phyloP scores from a whole-genome alignment of 225 moss, liverwort and hornwort species.

The Sphagnum contortum region DNA sequence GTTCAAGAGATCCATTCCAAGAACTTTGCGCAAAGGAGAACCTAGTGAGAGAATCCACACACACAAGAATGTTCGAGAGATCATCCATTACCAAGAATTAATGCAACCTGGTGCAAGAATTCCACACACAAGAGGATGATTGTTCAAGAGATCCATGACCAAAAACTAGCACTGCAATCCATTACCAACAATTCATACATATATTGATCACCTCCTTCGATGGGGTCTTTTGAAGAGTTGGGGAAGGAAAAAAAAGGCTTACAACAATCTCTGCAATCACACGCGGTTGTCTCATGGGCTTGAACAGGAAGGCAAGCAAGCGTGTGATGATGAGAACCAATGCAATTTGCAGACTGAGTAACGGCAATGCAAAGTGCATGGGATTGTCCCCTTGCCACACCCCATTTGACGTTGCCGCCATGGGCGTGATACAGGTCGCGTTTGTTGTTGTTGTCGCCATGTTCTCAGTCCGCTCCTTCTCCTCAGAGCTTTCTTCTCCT shows the following conservation, averaged over 20 bases:
- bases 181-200: background rate
- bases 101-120: too few relatives aligned
- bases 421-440: constrained; percentile 33
- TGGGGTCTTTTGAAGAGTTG: background rate
- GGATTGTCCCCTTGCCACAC: constrained; percentile 82
- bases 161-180: background rate
- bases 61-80: too few relatives aligned
- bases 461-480: too few relatives aligned
- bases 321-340: constrained; percentile 50
- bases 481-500: too few relatives aligned
- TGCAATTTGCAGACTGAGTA: constrained; percentile 59
- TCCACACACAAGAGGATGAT: too few relatives aligned
- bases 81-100: too few relatives aligned
- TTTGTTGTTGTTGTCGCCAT: constrained; percentile 24
- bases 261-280: constrained; percentile 85
- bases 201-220: background rate
- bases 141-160: too few relatives aligned
- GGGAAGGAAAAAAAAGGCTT: constrained; percentile 8
- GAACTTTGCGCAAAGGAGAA: too few relatives aligned
- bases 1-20: too few relatives aligned
- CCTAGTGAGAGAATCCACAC: too few relatives aligned
- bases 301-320: constrained; percentile 46
- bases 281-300: constrained; percentile 71
- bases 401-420: constrained; percentile 79
- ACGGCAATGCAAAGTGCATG: constrained; percentile 56